Conservation (phyloP, 2,329 filamentous ascomycete species). For the Colletotrichum neosansevieriae region DNA sequence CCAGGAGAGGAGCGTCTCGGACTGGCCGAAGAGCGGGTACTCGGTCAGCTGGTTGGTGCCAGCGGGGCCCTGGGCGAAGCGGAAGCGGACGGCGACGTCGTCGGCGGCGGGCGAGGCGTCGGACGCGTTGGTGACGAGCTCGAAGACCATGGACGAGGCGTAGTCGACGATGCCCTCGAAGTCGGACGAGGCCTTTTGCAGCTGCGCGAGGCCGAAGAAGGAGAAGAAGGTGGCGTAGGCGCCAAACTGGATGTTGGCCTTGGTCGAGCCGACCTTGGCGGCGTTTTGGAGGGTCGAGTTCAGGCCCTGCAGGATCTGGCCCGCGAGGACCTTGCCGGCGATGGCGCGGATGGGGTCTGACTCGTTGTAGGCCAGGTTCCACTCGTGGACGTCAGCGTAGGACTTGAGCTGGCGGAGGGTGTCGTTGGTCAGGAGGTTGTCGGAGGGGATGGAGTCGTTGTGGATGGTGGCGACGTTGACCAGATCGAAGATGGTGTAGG, state of each 20-base stretch:
- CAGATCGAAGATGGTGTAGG: constrained; percentile 72
- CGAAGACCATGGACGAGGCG: constrained; percentile 83
- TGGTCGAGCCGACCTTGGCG: constrained; percentile 57
- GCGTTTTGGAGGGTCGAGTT: constrained; percentile 59
- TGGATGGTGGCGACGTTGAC: constrained; percentile 71
- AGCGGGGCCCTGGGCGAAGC: constrained; percentile 71
- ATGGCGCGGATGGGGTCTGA: constrained; percentile 75
- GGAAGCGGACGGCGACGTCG: constrained; percentile 70
- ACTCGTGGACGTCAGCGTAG: constrained; percentile 86
- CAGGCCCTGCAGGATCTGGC: constrained; percentile 65
- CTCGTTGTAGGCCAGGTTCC: constrained; percentile 83
- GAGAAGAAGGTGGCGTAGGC: constrained; percentile 72
- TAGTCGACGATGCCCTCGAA: constrained; percentile 88
- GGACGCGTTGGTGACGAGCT: constrained; percentile 71
- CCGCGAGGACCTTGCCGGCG: constrained; percentile 68
- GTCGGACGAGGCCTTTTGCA: constrained; percentile 63
- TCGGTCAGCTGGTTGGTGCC: constrained; percentile 61
- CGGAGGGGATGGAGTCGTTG: constrained; percentile 69
- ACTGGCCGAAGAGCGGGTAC: constrained; percentile 72
- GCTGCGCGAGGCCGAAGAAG: constrained; percentile 71
- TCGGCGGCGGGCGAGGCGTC: constrained; percentile 55
- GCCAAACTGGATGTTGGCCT: constrained; percentile 68
- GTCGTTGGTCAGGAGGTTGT: constrained; percentile 68
- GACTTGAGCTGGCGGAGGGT: constrained; percentile 73
- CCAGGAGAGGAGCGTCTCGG: constrained; percentile 72